Base-by-base conservation (phyloP, 2,329 filamentous ascomycete genomes). In the Gnomoniopsis smithogilvyi region DNA sequence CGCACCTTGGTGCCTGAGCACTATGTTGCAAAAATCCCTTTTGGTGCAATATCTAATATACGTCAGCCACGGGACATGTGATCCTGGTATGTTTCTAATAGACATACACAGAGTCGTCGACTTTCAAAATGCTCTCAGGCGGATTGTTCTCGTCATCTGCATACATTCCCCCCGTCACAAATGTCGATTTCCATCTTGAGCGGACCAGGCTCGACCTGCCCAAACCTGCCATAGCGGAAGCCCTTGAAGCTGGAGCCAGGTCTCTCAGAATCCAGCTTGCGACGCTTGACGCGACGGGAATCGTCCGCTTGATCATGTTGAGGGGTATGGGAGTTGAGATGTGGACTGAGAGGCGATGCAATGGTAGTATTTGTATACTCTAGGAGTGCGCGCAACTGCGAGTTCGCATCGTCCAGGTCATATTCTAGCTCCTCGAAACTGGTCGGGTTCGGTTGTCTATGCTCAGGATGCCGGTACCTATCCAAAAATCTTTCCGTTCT, bases 141-240 rank as follows among this genome's bases (percentile, higher is more conserved):
- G 83, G 82, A 63, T 91, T 90, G 12, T 79, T 75, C 56, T 78
- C 75, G 66, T 87, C 84, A 62, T 88, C 86, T 53, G 82, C 79
- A 67, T 81, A 86, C 59, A 85, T 80, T 47, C 93, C 92, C n/a
- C 45, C 92, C 92, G 71, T 97, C 93, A 69, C 92, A 97, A 77
- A 88, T 95, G 51, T 91, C 83, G 63, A 97, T 87, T 70, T 96
- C 90, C 90, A 97, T 92, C 62, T 83, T 88, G 67, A 97, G 76
- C 64, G 84, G 82, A 3, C 92, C 93, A 0, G 91, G 84, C 61
- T 95, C 90, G 17, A 96, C 89, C 73, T 96, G 93, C 19, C 93
- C 94, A 71, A 89, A 92, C 67, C 87, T 87, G 22, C 93, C 94
- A 71, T 97, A 98, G 63, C 84, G 87, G 69, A 93, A 91, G 2